Conservation (phyloP, 2,329 filamentous ascomycete species). For the Arthrobotrys sphaeroides region DNA sequence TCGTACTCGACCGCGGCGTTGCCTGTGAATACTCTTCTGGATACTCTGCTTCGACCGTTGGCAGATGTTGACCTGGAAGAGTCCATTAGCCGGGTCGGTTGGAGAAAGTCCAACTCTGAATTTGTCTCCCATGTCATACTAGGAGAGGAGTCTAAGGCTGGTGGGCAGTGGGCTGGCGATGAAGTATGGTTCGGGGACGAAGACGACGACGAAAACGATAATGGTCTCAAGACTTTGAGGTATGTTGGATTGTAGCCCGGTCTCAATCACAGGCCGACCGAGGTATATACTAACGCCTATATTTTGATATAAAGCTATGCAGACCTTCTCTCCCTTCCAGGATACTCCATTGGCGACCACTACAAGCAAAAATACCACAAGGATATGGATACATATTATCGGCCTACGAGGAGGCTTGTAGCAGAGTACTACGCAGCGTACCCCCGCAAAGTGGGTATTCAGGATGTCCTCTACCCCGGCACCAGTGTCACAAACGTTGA, state of each 20-base stretch:
- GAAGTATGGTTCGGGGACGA: slow-evolving; percentile 59
- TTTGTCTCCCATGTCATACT: slow-evolving; percentile 67
- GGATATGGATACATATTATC: slow-evolving; percentile 65
- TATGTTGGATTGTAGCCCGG: slow-evolving; percentile 1
- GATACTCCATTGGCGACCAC: slow-evolving; percentile 69
- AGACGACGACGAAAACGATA: slow-evolving; percentile 57
- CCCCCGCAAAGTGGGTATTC: slow-evolving; percentile 65
- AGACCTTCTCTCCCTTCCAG: slow-evolving; percentile 70
- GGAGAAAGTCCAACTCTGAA: slow-evolving; percentile 66
- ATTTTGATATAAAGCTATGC: slow-evolving; percentile 64
- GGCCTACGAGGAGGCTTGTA: slow-evolving; percentile 67
- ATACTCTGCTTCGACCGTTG: slow-evolving; percentile 69
- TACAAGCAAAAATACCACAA: slow-evolving; percentile 62
- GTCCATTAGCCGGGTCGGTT: slow-evolving; percentile 66
- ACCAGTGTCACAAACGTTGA: slow-evolving; percentile 48
- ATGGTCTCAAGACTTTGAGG: slow-evolving; percentile 68
- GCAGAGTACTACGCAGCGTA: slow-evolving; percentile 68
- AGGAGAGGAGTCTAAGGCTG: slow-evolving; percentile 65
- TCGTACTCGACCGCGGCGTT: slow-evolving; percentile 71
- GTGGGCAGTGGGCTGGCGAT: slow-evolving; percentile 71
- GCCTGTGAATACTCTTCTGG: slow-evolving; percentile 70
- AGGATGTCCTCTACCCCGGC: slow-evolving; percentile 61
- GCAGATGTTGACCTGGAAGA: slow-evolving; percentile 68
- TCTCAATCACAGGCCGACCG: neutral
- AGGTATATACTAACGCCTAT: neutral